These are phyloP conservation scores for Wallacemonas collosoma DNA, from an alignment of 208 protist genomes.

Conservation along the genomic window DNA sequence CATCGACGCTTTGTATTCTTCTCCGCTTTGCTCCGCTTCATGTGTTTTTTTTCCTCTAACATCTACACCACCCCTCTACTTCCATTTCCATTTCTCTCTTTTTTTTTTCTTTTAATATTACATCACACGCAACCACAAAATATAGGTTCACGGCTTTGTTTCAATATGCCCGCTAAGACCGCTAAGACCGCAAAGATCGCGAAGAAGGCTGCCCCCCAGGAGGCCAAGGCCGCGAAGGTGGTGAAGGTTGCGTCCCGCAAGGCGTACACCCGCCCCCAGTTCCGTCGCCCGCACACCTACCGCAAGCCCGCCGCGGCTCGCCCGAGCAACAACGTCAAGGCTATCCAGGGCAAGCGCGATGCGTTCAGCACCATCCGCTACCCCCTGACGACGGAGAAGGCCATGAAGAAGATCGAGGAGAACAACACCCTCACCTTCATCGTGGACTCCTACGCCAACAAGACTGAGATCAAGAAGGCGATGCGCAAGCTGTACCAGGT, in stretches of 20 bases:
- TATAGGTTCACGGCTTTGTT: constrained; percentile 17
- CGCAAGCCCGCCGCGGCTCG: constrained; percentile 64
- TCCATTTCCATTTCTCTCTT: background rate
- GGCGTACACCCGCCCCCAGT: constrained; percentile 89
- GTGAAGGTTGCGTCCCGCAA: constrained; percentile 83
- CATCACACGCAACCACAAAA: background rate
- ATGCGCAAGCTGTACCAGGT: constrained; percentile 96
- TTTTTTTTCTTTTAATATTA: constrained; percentile 8
- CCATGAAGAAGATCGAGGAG: constrained; percentile 98
- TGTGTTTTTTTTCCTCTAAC: background rate
- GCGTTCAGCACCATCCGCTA: constrained; percentile 92
- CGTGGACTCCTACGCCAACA: constrained; percentile 95
- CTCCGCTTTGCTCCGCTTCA: background rate
- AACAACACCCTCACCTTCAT: constrained; percentile 99
- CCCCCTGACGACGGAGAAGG: constrained; percentile 97
- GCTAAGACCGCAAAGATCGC: constrained; percentile 39
- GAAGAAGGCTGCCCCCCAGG: constrained; percentile 28
- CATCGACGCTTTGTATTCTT: background rate
- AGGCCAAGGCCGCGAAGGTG: constrained; percentile 47
- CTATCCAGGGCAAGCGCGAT: constrained; percentile 53
- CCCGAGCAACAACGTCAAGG: constrained; percentile 84
- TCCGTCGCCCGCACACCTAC: constrained; percentile 94
- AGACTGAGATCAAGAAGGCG: constrained; percentile 96
- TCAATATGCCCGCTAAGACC: constrained; percentile 46
- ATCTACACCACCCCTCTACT: background rate